Evolutionary conservation across 495 filamentous ascomycete genomes (phyloP), one percentile per base, ranked within the genome.

Genomic region (Tuber aestivum): DNA sequence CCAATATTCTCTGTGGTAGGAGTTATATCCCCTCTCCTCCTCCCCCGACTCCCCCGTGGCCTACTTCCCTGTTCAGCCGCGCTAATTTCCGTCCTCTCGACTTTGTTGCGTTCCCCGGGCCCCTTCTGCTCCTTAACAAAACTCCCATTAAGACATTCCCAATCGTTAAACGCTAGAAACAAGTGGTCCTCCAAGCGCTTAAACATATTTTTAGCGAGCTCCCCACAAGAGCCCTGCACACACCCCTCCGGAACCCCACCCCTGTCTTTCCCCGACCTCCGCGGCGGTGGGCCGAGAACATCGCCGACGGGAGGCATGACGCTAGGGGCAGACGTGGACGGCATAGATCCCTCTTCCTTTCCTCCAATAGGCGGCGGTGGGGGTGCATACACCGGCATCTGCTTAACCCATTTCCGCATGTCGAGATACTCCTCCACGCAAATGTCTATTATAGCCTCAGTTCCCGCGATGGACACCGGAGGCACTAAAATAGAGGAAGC

Each of bases 131-230:
- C 72, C 73, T 79, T 79, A n/a, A 79, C 23, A 78, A 82, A 82
- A 48, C 81, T 82, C 65, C 84, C 84, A 81, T 97, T 96, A 14
- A 97, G 84, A 81, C 88, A 90, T 42, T 91, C 87, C 79, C 89
- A 90, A 18, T 89, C 88, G 70, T 88, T 90, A 80, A 97, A 92
- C 72, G 88, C 89, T 32, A 81, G 81, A 40, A 90, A 84, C 42
- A 97, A 87, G 81, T 94, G 93, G 73, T 93, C 91, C 83, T 97
- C 94, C 69, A 97, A 82, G 35, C 85, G 87, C 75, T 87, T 88
- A 81, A 97, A 97, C 20, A 93, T 86, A 35, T 77, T 77, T 45
- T 61, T 72, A 37, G 80, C 68, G 18, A 77, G 68, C 37, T 74
- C 73, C 18, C 76, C 77, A 23, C 45, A 70, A 45, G 72, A 23